Base-by-base conservation (phyloP, 2,329 filamentous ascomycete genomes). In the Penicillium sp. region DNA sequence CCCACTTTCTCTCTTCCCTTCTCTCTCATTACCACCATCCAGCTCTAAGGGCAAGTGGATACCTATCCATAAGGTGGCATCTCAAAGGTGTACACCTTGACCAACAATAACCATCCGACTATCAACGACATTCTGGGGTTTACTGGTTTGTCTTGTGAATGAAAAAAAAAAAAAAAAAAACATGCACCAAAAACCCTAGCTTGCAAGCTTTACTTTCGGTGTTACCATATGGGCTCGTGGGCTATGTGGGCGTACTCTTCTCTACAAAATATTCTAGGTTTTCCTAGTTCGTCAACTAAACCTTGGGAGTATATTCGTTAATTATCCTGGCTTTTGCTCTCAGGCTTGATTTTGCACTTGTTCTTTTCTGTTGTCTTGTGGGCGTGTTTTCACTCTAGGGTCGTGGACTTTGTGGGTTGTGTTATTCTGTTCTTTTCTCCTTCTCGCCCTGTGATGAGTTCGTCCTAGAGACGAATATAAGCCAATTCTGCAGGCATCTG, bases 401-500 rank as follows among this genome's bases (percentile, higher is more conserved):
- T n/a, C n/a, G 5, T 53, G 29, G 27, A 13, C 17, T 15, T 37
- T 25, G 15, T 25, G 21, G 13, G 5, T 9, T 38, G 21, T 53
- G n/a, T 37, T 9, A 25, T 49, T 50, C 4, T 25, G 9, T 35
- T 21, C 12, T 33, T 33, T 47, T 33, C 25, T 46, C 9, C 15
- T 19, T 27, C 41, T 42, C 48, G 55, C 55, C 55, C 55, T 41
- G 29, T 57, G 55, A 57, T 57, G 55, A 57, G 27, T 46, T 57
- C 42, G 55, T 48, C 35, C 4, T 21, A 4, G 15, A 33, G 42
- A 54, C 41, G 55, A 57, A 54, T 5, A 56, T 57, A 57, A 57
- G 55, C 55, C 55, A 57, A 57, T 57, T 35, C 55, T 57, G 50
- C 23, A 53, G 42, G 42, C 55, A 57, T 57, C 55, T 25, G 55